Conservation (phyloP, 2,329 filamentous ascomycete species). For the Claviceps sorghi region DNA sequence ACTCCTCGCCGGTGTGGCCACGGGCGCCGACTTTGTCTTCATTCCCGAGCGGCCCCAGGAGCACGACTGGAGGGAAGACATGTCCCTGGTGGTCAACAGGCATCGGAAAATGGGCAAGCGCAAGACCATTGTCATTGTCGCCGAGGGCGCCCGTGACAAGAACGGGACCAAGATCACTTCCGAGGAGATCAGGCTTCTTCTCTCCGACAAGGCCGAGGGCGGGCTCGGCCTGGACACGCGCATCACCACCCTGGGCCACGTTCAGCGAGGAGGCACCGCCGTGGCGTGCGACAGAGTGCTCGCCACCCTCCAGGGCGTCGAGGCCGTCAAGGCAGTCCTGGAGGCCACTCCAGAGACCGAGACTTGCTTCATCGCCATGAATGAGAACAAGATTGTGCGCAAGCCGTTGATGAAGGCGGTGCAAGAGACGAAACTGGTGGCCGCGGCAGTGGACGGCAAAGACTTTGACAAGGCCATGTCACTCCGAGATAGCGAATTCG, state of each 20-base stretch:
- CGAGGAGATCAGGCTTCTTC: constrained; percentile 68
- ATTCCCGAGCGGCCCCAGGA: constrained; percentile 86
- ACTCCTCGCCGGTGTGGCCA: constrained; percentile 88
- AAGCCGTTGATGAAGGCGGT: constrained; percentile 85
- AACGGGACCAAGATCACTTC: constrained; percentile 73
- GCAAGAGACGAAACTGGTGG: constrained; percentile 68
- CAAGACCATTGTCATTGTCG: constrained; percentile 95
- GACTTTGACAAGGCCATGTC: constrained; percentile 81
- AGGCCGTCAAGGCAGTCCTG: constrained; percentile 82
- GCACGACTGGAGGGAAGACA: constrained; percentile 78
- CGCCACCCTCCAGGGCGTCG: constrained; percentile 81
- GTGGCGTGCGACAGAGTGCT: constrained; percentile 93
- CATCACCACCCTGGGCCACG: constrained; percentile 89
- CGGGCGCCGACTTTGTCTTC: constrained; percentile 91
- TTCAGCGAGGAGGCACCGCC: constrained; percentile 86
- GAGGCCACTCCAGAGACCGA: constrained; percentile 79
- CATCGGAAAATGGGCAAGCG: constrained; percentile 83
- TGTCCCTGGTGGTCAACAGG: constrained; percentile 65
- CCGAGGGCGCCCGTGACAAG: constrained; percentile 81
- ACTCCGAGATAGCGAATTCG: constrained; percentile 83
- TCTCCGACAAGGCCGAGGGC: constrained; percentile 51
- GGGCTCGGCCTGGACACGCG: constrained; percentile 77
- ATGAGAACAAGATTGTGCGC: constrained; percentile 92
- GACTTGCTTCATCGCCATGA: constrained; percentile 90
- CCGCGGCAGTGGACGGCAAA: constrained; percentile 65